Conservation (phyloP, 2,329 filamentous ascomycete species). For the Zasmidium angulare region DNA sequence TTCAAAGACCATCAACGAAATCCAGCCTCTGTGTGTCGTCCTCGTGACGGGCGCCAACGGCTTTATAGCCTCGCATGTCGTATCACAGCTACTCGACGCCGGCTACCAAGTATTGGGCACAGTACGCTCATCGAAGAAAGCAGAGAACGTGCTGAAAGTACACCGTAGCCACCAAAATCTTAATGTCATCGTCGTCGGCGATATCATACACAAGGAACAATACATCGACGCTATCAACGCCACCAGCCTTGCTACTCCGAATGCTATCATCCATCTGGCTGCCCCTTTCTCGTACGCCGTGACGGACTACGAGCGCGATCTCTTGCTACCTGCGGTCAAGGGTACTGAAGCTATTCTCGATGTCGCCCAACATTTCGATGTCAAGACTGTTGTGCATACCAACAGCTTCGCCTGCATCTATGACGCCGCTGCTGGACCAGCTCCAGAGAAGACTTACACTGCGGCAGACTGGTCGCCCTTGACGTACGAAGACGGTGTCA, state of each 20-base stretch:
- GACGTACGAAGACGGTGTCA: background rate
- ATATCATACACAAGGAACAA: background rate
- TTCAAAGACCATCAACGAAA: background rate
- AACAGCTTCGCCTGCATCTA: background rate
- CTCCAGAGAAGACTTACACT: background rate
- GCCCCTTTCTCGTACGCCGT: background rate
- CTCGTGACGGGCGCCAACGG: background rate
- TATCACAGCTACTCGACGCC: background rate
- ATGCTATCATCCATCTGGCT: background rate
- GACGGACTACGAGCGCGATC: background rate
- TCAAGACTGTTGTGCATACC: background rate
- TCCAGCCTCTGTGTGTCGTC: background rate
- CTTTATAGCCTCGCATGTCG: conserved; percentile 1
- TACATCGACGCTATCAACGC: background rate
- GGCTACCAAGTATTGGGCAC: background rate
- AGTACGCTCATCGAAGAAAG: background rate
- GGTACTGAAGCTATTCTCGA: background rate
- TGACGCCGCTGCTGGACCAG: background rate
- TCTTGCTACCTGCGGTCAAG: background rate
- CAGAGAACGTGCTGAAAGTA: background rate
- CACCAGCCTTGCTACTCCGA: background rate
- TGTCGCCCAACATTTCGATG: background rate
- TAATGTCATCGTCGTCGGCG: background rate
- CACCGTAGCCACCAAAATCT: background rate
- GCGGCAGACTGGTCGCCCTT: background rate